phyloP scores from a whole-genome alignment of 768 basidiomycete species.

The Rhodotorula kratochvilovae region DNA sequence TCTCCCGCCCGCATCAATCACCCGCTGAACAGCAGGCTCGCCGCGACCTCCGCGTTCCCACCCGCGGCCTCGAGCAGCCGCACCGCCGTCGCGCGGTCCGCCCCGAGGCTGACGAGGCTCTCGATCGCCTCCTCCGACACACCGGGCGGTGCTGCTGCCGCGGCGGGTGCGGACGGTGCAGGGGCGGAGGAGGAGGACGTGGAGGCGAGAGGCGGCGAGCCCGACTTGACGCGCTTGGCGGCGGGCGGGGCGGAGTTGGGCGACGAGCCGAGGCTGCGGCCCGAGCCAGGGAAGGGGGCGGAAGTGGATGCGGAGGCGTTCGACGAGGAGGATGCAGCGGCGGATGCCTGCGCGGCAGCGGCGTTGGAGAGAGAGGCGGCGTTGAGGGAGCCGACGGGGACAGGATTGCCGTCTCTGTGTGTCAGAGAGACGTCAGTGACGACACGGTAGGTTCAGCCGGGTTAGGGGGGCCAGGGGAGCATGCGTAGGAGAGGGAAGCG shows the following conservation, averaged over 20 bases:
- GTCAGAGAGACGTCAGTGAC: background rate
- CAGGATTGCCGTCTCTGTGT: conserved; percentile 39
- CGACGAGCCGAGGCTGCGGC: conserved; percentile 35
- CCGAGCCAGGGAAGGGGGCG: conserved; percentile 33
- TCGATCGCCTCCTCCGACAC: conserved; percentile 57
- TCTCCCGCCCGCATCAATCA: no score
- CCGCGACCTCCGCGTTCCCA: conserved; percentile 83
- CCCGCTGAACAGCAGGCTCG: conserved; percentile 67
- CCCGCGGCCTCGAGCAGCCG: conserved; percentile 68
- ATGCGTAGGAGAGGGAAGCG: background rate
- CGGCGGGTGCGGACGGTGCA: conserved; percentile 35
- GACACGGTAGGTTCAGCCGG: no score
- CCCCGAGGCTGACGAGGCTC: conserved; percentile 72
- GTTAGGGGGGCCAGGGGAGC: no score
- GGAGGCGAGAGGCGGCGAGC: conserved; percentile 39
- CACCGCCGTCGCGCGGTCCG: conserved; percentile 69
- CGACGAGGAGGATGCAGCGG: conserved; percentile 7
- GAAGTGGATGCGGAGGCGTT: background rate
- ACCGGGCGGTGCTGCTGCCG: conserved; percentile 48
- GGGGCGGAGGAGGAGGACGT: conserved; percentile 32
- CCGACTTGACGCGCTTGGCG: conserved; percentile 6
- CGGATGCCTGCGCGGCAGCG: background rate
- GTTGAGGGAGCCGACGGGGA: conserved; percentile 6
- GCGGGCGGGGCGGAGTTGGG: background rate
- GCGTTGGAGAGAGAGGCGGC: conserved; percentile 12